Conservation (phyloP, 768 basidiomycete genomes). For the Suillus luteus region DNA sequence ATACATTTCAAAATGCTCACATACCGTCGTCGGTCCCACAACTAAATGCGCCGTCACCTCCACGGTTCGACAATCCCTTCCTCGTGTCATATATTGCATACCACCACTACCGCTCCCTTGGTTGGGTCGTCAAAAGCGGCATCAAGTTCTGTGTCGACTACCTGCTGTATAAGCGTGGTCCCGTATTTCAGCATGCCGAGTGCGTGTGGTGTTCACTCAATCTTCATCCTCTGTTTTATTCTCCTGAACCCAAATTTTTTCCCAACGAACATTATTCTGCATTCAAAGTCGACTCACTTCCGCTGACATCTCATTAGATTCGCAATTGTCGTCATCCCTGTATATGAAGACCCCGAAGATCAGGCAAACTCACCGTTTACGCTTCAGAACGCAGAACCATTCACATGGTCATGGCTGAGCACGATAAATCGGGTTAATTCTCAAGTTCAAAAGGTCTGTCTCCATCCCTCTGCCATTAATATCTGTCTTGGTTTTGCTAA, state of each 20-base stretch:
- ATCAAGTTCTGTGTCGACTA: slow-evolving; percentile 98
- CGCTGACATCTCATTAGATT: slow-evolving; percentile 54
- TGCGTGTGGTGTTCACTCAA: slow-evolving; percentile 41
- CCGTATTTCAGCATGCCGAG: slow-evolving; percentile 96
- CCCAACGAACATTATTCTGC: background rate
- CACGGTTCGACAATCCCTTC: slow-evolving; percentile 88
- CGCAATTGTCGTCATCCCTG: slow-evolving; percentile 86
- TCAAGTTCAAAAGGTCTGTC: background rate
- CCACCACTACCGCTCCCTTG: slow-evolving; percentile 93
- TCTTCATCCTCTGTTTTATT: background rate
- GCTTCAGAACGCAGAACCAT: slow-evolving; percentile 67
- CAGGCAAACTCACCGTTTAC: slow-evolving; percentile 61
- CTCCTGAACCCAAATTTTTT: background rate
- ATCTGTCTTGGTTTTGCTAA: background rate
- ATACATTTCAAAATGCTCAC: slow-evolving; percentile 59
- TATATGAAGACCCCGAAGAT: slow-evolving; percentile 84
- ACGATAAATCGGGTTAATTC: slow-evolving; percentile 36
- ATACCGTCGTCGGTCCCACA: slow-evolving; percentile 41
- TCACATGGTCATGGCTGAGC: slow-evolving; percentile 65
- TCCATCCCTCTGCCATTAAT: background rate
- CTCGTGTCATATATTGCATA: slow-evolving; percentile 87
- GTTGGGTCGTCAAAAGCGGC: slow-evolving; percentile 95
- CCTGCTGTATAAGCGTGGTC: slow-evolving; percentile 91
- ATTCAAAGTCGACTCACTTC: slow-evolving; percentile 4
- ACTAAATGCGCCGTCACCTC: slow-evolving; percentile 24